Conservation (phyloP, 192 early-diverging fungal genomes). For the Piromyces finnis region DNA sequence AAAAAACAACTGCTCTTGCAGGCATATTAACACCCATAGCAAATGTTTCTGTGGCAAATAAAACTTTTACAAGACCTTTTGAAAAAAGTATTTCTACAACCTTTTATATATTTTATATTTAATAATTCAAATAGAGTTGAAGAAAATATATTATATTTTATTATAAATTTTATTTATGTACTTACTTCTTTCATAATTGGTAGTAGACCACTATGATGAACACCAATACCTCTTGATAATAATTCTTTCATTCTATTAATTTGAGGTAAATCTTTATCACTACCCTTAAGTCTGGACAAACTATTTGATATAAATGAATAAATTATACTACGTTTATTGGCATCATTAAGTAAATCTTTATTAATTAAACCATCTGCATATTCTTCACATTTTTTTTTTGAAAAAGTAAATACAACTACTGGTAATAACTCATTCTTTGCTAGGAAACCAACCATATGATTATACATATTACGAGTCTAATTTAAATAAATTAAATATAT, state of each 20-base stretch:
- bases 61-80: constrained; percentile 66
- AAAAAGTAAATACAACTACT: constrained; percentile 84
- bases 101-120: constrained; percentile 5
- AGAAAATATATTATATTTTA: too few species aligned
- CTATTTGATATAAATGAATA: constrained; percentile 72
- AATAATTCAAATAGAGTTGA: too few species aligned
- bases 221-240: constrained; percentile 79
- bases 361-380: constrained; percentile 60
- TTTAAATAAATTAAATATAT: not conserved
- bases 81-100: constrained; percentile 93
- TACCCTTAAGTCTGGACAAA: constrained; percentile 53
- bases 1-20: constrained; percentile 83
- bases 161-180: too few species aligned
- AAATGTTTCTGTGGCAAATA: constrained; percentile 99
- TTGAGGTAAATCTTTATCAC: constrained; percentile 77
- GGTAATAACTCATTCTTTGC: constrained; percentile 64
- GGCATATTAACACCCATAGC: constrained; percentile 99
- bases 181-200: constrained; percentile 88
- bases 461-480: constrained; percentile 60
- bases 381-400: constrained; percentile 89
- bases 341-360: constrained; percentile 56
- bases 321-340: constrained; percentile 64
- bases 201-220: constrained; percentile 90
- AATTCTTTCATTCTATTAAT: constrained; percentile 66
- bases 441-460: constrained; percentile 53